Base-by-base conservation (phyloP, 805 yeast genomes). In the Kazachstania bromeliacearum region DNA sequence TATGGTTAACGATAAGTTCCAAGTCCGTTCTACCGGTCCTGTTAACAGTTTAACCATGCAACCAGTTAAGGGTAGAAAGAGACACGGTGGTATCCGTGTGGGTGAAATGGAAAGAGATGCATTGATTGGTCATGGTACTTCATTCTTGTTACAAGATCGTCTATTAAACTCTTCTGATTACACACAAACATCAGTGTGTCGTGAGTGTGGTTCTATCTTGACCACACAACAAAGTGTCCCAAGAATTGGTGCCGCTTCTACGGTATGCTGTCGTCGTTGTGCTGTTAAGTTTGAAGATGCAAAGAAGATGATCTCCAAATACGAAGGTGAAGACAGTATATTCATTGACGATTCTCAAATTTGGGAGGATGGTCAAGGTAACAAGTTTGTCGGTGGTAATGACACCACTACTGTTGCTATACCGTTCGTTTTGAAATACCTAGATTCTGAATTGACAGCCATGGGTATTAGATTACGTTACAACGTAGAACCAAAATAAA, bases 71-170 rank as follows among this genome's bases (percentile, higher is more conserved):
- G 98, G 98, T 55, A 81, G 98, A 68, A 92, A 92, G 79, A 78
- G 97, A 68, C 78, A 82, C 47, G 98, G 98, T 66, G 98, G 98
- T 81, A 92, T 92, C 50, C 94, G 98, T 73, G 94, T 92, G 27
- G 98, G 98, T 62, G 98, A 92, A 64, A 92, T 92, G 98, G 98
- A 92, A 67, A 83, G 98, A 67, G 98, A 92, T 73, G 98, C 98
- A 2, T 70, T 92, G 52, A 87, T 92, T 61, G 98, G 97, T 41
- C 98, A 92, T 57, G 98, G 98, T 64, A 82, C 98, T 5, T 87
- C 98, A 1, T 92, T 75, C 76, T 66, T 92, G 51, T 68, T 92
- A 48, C 97, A 89, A 63, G 98, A 92, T 60, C 79, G 98, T 64
- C 69, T 92, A 55, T 71, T 92, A 58, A 92, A 92, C 65, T 87